Evolutionary conservation across 78 protist species (phyloP).

Genomic region (Pelomyxa schiedti): DNA sequence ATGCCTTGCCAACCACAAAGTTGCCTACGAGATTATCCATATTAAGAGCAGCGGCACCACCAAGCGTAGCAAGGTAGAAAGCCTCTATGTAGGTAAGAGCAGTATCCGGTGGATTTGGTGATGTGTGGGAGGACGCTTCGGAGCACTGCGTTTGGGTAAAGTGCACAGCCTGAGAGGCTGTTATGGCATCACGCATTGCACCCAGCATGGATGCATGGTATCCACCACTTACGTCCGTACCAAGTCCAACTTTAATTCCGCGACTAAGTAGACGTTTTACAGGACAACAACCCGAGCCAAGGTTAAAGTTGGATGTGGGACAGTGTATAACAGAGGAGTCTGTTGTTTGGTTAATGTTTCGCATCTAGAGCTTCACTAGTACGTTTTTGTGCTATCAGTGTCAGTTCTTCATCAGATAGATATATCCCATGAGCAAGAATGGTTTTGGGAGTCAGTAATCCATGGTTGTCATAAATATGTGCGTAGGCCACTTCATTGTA

Average conservation of each 20-base stretch:
- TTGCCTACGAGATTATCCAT: constrained; percentile 46
- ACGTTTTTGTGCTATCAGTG: neutral
- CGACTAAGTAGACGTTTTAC: constrained; percentile 11
- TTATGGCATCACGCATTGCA: constrained; percentile 56
- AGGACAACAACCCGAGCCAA: constrained; percentile 30
- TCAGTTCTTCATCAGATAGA: constrained; percentile 33
- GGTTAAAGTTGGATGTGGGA: constrained; percentile 58
- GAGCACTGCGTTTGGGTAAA: too few relatives aligned
- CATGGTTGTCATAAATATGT: constrained; percentile 52
- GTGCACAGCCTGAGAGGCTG: constrained; percentile 36
- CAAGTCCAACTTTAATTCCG: constrained; percentile 60
- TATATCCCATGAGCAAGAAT: constrained; percentile 72
- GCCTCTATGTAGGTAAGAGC: constrained; percentile 37
- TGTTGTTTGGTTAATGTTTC: neutral
- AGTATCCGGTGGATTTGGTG: neutral
- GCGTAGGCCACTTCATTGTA: constrained; percentile 48
- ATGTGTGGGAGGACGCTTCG: too few relatives aligned
- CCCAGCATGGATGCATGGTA: constrained; percentile 44
- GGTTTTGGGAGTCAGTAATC: constrained; percentile 43
- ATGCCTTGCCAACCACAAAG: constrained; percentile 49
- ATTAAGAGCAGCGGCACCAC: constrained; percentile 62
- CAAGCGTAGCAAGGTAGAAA: constrained; percentile 59
- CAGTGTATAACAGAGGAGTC: constrained; percentile 58
- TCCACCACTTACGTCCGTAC: constrained; percentile 81
- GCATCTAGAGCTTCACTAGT: too few relatives aligned